These are phyloP conservation scores for Candida chauliodis DNA, from an alignment of 805 yeast species.

Conservation along the genomic window DNA sequence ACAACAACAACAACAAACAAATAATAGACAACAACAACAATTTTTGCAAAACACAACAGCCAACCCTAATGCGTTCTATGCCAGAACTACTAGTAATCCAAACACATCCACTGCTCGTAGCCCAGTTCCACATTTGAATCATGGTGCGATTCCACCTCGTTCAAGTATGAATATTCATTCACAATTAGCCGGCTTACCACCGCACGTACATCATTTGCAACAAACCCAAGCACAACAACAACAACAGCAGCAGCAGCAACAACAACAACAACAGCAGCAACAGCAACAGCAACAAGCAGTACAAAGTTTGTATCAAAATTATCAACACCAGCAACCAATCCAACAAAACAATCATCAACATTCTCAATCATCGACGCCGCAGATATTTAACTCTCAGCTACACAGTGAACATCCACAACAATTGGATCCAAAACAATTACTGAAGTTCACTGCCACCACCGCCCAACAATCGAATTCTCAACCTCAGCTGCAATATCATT, in stretches of 20 bases:
- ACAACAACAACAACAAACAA: conserved; percentile 9
- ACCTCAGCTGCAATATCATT: conserved; percentile 10
- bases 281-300: conserved; percentile 10
- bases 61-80: conserved; percentile 10
- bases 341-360: conserved; percentile 12
- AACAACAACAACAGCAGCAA: conserved; percentile 10
- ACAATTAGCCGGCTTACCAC: conserved; percentile 6
- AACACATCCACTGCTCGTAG: conserved; percentile 13
- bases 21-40: conserved; percentile 17
- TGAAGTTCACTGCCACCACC: conserved; percentile 5
- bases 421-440: conserved; percentile 14
- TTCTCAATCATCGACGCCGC: conserved; percentile 9
- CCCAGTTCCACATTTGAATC: conserved; percentile 9
- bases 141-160: conserved; percentile 7
- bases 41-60: conserved; percentile 12
- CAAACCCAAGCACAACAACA: conserved; percentile 10
- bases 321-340: conserved; percentile 9
- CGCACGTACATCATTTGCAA: conserved; percentile 6
- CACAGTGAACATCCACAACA: conserved; percentile 12
- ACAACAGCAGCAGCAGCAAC: conserved; percentile 3
- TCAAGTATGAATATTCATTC: conserved; percentile 7
- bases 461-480: conserved; percentile 11
- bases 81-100: conserved; percentile 9
- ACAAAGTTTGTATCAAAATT: conserved; percentile 6
- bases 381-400: conserved; percentile 7